Percentiles rank a stretch among this genome's conserved stretches.
phyloP scores from a whole-genome alignment of 306 rosid species.

The Neltuma alba region DNA sequence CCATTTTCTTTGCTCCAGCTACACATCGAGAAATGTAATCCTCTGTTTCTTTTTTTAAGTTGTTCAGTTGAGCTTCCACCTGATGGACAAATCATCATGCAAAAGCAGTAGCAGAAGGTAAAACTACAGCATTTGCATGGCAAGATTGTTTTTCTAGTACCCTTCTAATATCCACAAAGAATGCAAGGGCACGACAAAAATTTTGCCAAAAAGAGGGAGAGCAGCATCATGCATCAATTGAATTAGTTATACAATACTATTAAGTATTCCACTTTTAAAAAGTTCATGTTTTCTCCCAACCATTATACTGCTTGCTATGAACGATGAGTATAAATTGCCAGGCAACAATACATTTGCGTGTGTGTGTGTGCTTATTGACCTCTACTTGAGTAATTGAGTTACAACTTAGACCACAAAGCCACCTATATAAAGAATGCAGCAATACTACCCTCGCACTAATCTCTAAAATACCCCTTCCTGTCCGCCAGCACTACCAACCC shows the following conservation, averaged over 20 bases:
- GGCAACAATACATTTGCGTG: background rate
- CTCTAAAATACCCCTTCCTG: slow-evolving; percentile 17
- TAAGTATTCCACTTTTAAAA: background rate
- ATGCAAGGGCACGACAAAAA: background rate
- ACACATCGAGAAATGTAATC: slow-evolving; percentile 53
- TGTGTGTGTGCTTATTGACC: no score
- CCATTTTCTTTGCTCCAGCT: slow-evolving; percentile 60
- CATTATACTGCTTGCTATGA: background rate
- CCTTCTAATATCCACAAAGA: slow-evolving; percentile 15
- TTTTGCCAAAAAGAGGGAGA: background rate
- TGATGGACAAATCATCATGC: slow-evolving; percentile 40
- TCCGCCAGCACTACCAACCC: background rate
- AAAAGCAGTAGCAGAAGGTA: slow-evolving; percentile 22
- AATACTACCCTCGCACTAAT: slow-evolving; percentile 1
- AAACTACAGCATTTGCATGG: slow-evolving; percentile 17
- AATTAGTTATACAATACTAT: slow-evolving; percentile 12
- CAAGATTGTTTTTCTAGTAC: slow-evolving; percentile 16
- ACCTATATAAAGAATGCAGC: background rate
- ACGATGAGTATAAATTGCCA: background rate
- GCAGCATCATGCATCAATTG: background rate
- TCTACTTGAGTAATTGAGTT: background rate
- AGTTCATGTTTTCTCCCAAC: background rate
- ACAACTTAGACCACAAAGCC: background rate
- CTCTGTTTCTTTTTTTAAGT: slow-evolving; percentile 58
- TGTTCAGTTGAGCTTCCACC: slow-evolving; percentile 64